Evolutionary conservation across 2,329 filamentous ascomycete genomes (phyloP), one percentile per base, ranked within the genome.

Genomic region (Arthrinium phaeospermum): DNA sequence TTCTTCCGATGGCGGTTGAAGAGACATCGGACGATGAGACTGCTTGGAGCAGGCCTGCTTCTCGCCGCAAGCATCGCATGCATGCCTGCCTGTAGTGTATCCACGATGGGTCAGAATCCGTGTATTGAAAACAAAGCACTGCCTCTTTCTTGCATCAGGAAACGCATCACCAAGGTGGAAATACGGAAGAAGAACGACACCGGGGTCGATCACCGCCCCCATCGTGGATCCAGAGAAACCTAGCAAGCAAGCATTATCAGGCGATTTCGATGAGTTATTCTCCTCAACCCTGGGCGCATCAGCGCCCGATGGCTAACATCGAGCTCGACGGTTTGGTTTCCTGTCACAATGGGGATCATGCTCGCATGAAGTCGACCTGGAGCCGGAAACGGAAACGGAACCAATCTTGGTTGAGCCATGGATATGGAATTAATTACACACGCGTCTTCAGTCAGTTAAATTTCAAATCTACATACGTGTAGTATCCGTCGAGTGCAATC

Each of bases 151-250:
- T 41, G n/a, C 57, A 22, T 41, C 30, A 41, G 41, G 57, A 64
- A 64, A 64, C 57, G 30, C 57, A 64, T 64, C 57, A 41, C 8
- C 34, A 37, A 30, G 49, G n/a, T 53, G n/a, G 49, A 53, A 53
- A 53, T n/a, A 13, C 5, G 57, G 16, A 4, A 64, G 53, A 8
- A 37, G 57, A 64, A 61, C 30, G 19, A 41, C 57, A 64, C 30
- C 57, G 41, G 57, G 57, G 57, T 64, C 30, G 57, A 41, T 64
- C 57, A 41, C 57, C 19, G 57, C 57, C 57, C 30, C 53, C 53
- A 37, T 61, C 34, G 37, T 30, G 30, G 53, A 61, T 30, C 27
- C 53, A 22, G 6, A 61, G 16, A 37, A 37, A 34, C 30, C 27
- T 30, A 12, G 30, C 53, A 10, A 37, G 30, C 27, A 37, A 41